Evolutionary conservation across 2,329 filamentous ascomycete species (phyloP).

Genomic region (Hymenoscyphus occultus): DNA sequence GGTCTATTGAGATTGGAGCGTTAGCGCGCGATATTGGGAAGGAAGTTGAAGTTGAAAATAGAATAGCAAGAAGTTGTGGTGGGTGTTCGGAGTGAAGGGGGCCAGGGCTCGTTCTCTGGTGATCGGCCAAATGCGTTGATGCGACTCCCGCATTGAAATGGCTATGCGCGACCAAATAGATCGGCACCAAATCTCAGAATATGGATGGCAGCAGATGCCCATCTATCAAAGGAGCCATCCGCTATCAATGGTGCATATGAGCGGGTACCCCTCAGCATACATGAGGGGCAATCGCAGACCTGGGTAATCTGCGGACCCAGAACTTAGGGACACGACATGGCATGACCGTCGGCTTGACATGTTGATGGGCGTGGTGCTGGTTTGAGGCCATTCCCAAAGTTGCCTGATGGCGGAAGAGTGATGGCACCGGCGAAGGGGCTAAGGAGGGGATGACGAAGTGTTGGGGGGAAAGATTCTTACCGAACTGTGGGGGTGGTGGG

Average conservation of each 20-base stretch:
- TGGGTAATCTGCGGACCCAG: background rate
- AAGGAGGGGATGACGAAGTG: constrained; percentile 31
- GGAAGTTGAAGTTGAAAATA: constrained; percentile 8
- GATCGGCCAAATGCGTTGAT: background rate
- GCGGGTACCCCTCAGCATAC: constrained; percentile 31
- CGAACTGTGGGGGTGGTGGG: constrained; percentile 18
- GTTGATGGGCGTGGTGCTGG: background rate
- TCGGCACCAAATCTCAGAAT: background rate
- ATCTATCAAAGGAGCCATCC: constrained; percentile 4
- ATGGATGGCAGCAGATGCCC: constrained; percentile 6
- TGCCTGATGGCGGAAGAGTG: constrained; percentile 10
- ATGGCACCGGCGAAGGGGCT: constrained; percentile 15
- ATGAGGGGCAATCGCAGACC: constrained; percentile 29
- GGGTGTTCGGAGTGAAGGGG: background rate
- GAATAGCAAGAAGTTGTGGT: background rate
- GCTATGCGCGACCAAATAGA: constrained; percentile 12
- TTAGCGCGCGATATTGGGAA: constrained; percentile 13
- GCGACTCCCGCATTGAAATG: background rate
- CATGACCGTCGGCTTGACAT: background rate
- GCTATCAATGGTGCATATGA: constrained; percentile 13
- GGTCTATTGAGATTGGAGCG: constrained; percentile 18
- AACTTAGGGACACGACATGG: background rate
- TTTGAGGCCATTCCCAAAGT: background rate
- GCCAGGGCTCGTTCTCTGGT: constrained; percentile 3
- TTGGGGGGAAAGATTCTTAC: constrained; percentile 28